phyloP scores from a whole-genome alignment of 78 protist species.

The Polysphondylium violaceum region DNA sequence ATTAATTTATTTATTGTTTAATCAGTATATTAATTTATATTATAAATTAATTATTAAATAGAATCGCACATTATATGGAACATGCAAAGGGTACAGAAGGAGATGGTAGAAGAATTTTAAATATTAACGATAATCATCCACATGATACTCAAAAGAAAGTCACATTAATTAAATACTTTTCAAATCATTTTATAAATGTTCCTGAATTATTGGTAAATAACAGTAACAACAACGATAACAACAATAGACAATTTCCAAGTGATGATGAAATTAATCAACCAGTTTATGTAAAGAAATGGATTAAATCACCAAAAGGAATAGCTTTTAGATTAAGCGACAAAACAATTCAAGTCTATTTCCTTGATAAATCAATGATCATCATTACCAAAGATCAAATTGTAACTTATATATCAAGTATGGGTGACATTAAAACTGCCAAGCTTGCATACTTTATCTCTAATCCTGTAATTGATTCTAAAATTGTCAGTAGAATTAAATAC shows the following conservation, averaged over 20 bases:
- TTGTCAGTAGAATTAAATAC: background rate
- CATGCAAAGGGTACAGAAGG: constrained; percentile 65
- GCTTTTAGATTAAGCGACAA: constrained; percentile 87
- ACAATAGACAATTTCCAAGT: background rate
- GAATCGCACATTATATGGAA: constrained; percentile 81
- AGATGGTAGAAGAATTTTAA: constrained; percentile 70
- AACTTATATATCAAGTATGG: constrained; percentile 1
- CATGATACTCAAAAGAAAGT: constrained; percentile 89
- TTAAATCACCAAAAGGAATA: constrained; percentile 87
- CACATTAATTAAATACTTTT: constrained; percentile 90
- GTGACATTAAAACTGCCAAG: background rate
- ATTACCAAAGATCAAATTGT: constrained; percentile 47
- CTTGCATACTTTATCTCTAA: background rate
- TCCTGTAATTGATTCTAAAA: background rate
- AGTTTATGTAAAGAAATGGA: constrained; percentile 93
- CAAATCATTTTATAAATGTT: constrained; percentile 59
- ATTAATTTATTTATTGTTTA: background rate
- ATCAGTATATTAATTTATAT: background rate
- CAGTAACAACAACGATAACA: background rate
- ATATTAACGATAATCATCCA: constrained; percentile 47
- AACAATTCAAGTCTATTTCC: constrained; percentile 83
- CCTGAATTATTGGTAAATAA: background rate
- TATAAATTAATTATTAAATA: background rate
- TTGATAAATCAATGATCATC: constrained; percentile 50
- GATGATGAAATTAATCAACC: constrained; percentile 1